phyloP scores from a whole-genome alignment of 192 early-diverging fungal genomes.

The Phlyctochytrium arcticum region DNA sequence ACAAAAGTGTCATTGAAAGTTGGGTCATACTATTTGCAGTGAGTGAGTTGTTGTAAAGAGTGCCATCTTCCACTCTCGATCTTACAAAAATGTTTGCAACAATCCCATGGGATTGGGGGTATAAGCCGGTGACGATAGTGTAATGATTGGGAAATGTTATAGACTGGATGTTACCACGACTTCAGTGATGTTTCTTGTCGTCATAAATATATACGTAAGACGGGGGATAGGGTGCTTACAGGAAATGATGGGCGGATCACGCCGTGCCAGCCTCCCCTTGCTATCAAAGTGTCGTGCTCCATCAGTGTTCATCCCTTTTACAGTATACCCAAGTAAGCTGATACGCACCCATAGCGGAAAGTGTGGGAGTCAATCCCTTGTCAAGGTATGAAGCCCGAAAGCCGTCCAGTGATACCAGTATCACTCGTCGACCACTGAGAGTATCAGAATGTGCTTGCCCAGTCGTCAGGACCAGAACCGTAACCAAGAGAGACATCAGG shows the following conservation, averaged over 20 bases:
- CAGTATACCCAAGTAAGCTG: too few relatives aligned
- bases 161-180: constrained; percentile 12
- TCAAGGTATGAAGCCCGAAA: constrained; percentile 80
- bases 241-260: constrained; percentile 71
- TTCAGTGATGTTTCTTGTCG: too few relatives aligned
- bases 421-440: too few relatives aligned
- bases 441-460: too few relatives aligned
- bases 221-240: too few relatives aligned
- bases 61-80: background rate
- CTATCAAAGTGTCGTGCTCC: too few relatives aligned
- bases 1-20: constrained; percentile 66
- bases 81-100: constrained; percentile 63
- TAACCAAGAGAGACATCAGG: too few relatives aligned
- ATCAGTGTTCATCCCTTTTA: too few relatives aligned
- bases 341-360: too few relatives aligned
- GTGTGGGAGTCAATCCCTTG: constrained; percentile 66
- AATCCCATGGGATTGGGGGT: constrained; percentile 89
- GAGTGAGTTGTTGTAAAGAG: constrained; percentile 18
- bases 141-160: constrained; percentile 95
- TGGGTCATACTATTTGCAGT: constrained; percentile 71
- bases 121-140: constrained; percentile 85
- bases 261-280: constrained; percentile 27
- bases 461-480: too few relatives aligned
- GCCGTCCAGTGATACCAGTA: constrained; percentile 87
- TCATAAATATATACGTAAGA: constrained; percentile 40